These are phyloP conservation scores for Chlamydomonas eustigma DNA, from an alignment of 139 green algal genomes.

Conservation along the genomic window DNA sequence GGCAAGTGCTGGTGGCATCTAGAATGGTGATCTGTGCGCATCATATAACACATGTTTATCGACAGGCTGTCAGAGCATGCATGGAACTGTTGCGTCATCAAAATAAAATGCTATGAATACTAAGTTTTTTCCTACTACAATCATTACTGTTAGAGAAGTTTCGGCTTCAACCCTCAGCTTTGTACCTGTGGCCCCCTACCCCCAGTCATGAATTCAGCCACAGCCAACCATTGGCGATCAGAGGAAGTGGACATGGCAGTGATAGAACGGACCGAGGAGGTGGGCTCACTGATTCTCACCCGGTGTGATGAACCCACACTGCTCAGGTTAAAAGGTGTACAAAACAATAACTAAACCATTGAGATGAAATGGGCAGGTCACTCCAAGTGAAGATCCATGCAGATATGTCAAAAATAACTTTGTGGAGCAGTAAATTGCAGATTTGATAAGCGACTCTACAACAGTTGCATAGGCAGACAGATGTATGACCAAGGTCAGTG, in stretches of 20 bases:
- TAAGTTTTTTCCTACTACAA: not conserved
- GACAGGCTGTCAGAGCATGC: not conserved
- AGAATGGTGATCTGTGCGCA: not conserved
- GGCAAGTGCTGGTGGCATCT: not conserved
- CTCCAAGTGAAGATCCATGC: no score
- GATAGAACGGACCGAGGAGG: slow-evolving; percentile 22
- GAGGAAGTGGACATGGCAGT: slow-evolving; percentile 15
- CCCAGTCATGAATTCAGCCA: slow-evolving; percentile 29
- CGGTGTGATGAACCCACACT: slow-evolving; percentile 4
- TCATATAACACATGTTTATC: not conserved
- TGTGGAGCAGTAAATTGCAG: no score
- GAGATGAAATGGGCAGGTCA: no score
- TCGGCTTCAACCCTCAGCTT: not conserved
- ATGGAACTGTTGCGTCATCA: no score
- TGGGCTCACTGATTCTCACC: slow-evolving; percentile 16
- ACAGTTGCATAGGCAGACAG: no score
- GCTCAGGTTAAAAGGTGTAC: no score
- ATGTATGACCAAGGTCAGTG: no score
- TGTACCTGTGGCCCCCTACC: slow-evolving; percentile 23
- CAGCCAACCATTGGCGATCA: slow-evolving; percentile 24
- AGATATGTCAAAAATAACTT: no score
- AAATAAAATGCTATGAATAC: no score
- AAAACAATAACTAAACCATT: no score
- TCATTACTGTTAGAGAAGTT: not conserved
- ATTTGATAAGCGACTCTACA: no score